A percentile compares a stretch with the other conserved stretches of the same genome.
phyloP scores from a whole-genome alignment of 495 filamentous ascomycete species.

The Endocarpon pusillum region DNA sequence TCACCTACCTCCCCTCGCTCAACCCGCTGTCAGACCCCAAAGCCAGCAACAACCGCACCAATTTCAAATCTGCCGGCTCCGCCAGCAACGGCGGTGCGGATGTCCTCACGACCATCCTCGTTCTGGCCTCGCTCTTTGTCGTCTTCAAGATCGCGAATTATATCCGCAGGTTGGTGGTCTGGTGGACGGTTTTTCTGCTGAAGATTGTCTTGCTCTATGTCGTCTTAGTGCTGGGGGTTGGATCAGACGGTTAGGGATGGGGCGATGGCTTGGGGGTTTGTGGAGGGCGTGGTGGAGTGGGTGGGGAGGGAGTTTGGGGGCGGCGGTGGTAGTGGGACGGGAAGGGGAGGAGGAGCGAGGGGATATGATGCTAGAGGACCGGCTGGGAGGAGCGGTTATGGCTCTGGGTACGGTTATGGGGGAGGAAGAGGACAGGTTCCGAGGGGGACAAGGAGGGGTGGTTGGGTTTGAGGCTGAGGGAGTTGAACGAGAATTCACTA shows the following conservation, averaged over 20 bases:
- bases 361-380: not conserved
- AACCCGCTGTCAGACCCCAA: slow-evolving; percentile 12
- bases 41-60: slow-evolving; percentile 9
- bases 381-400: not conserved
- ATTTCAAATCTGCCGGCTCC: slow-evolving; percentile 32
- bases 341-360: slow-evolving; percentile 6
- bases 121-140: slow-evolving; percentile 39
- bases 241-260: slow-evolving; percentile 42
- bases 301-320: slow-evolving; percentile 26
- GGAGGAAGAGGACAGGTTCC: slow-evolving; percentile 6
- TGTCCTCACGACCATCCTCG: slow-evolving; percentile 38
- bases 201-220: slow-evolving; percentile 39
- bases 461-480: not conserved
- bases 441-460: slow-evolving; percentile 7
- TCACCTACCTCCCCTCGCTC: slow-evolving; percentile 22
- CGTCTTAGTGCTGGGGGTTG: slow-evolving; percentile 44
- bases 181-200: slow-evolving; percentile 47
- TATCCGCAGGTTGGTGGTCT: slow-evolving; percentile 49
- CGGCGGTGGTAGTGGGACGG: slow-evolving; percentile 12
- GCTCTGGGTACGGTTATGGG: slow-evolving; percentile 11
- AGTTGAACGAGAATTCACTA: slow-evolving; percentile 1
- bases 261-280: slow-evolving; percentile 35
- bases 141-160: slow-evolving; percentile 50
- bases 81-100: slow-evolving; percentile 37
- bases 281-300: slow-evolving; percentile 38